phyloP scores from a whole-genome alignment of 345 rosid genomes.

The Rhodamnia argentea region DNA sequence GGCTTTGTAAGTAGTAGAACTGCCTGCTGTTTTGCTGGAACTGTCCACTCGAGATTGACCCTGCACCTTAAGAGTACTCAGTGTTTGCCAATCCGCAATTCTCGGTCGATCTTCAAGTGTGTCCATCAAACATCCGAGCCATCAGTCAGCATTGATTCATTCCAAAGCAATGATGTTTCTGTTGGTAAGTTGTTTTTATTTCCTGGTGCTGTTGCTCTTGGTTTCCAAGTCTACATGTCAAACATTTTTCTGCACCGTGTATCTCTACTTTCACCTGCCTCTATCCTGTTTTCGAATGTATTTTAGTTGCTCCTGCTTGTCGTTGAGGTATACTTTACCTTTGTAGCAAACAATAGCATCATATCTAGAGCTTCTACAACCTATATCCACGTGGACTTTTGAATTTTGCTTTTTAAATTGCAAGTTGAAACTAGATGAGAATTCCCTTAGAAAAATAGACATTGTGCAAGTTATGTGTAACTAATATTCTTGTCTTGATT shows the following conservation, averaged over 20 bases:
- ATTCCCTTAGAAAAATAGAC: neutral
- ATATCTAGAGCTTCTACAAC: neutral
- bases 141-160: neutral
- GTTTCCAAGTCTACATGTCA: neutral
- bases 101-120: neutral
- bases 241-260: neutral
- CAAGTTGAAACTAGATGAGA: neutral
- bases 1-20: neutral
- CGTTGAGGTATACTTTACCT: neutral
- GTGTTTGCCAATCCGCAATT: neutral
- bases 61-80: neutral
- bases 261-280: neutral
- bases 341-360: neutral
- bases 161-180: neutral
- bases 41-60: neutral
- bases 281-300: neutral
- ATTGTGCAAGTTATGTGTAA: neutral
- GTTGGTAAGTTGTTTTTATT: neutral
- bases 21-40: neutral
- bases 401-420: neutral
- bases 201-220: neutral
- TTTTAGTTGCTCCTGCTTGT: neutral
- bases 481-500: neutral
- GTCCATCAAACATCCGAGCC: neutral
- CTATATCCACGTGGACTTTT: neutral